Base-by-base conservation (phyloP, 805 yeast species). In the Saccharomycopsis sp. region DNA sequence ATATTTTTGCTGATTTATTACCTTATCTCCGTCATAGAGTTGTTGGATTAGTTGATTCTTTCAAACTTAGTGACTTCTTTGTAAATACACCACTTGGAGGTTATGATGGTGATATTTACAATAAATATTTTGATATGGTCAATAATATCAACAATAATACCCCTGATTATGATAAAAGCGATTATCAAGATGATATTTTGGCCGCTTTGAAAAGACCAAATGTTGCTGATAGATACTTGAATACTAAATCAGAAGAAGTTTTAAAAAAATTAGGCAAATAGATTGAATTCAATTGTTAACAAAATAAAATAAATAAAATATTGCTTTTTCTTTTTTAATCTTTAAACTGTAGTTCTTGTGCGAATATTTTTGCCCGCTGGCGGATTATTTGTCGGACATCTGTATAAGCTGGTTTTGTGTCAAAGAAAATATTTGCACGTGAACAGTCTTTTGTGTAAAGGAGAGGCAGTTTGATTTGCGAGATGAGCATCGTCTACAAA, bases 51-150 rank as follows among this genome's bases (percentile, higher is more conserved):
- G 81, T 94, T 4, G 96, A 87, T 60, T 71, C 94, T 1, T 87
- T 87, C 67, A 75, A 80, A 60, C 69, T 81, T 48, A 75, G 85
- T 31, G 95, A 87, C 61, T 79, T 70, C 56, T 72, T 81, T 63
- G 69, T 87, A 54, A 83, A 86, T 58, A 76, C 95, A 0, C 78
- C 92, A 3, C 70, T 87, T 43, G 96, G 96, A 35, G 69, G 67
- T 42, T 79, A 70, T 60, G 76, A 82, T 51, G 96, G 96, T 44
- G 79, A 87, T 57, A 77, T 84, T 42, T 87, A 86, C 63, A 76
- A 77, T 54, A 76, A 82, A 58, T 86, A 86, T 63, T 79, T 79
- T 55, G 61, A 54, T 20, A 63, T 66, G 41, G 79, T 79, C 44
- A 74, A 72, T 53, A 75, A 76, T 42, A 74, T 77, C 14, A 55